Evolutionary conservation across 2,329 filamentous ascomycete genomes (phyloP), one percentile per base, ranked within the genome.

Genomic region (Lanzia echinophila): DNA sequence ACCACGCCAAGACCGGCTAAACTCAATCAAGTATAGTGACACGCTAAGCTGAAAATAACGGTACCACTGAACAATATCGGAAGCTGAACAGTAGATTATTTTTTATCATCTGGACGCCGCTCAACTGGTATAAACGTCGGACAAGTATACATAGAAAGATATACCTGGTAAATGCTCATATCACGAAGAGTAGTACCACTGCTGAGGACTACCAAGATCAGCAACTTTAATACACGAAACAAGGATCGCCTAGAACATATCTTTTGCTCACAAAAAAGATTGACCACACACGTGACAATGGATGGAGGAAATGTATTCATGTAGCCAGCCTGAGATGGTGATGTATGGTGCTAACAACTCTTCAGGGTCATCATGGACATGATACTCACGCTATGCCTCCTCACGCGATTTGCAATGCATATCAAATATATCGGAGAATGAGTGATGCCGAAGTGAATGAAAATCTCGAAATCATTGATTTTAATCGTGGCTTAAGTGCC

Each of bases 361-460:
- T 39, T 19, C 17, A 62, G 48, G 39, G 45, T 36, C 50, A 59
- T 28, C 62, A 63, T 55, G 50, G 53, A 4, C 62, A 64, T 64
- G 64, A 68, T 55, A 66, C 65, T 2, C 65, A 68, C 57, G 65
- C 65, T n/a, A 56, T 65, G n/a, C 65, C 65, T 3, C 65, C 65
- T 4, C 62, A 66, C 41, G 63, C 62, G 31, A 63, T 68, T 13
- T 66, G 65, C 32, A 60, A 67, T 57, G 51, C 60, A n/a, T 68
- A 66, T 36, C 66, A 66, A 45, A 65, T 62, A 44, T 68, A 68
- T 42, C 63, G 67, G 39, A 62, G 60, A 45, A 63, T 65, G 60
- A 56, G 60, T 20, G 62, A 65, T 44, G 46, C 32, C 6, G 57
- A 54, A 6, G 56, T 68, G 3, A 56, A 62, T 13, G n/a, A 54